These are phyloP conservation scores for Lomentospora prolificans DNA, from an alignment of 2,329 filamentous ascomycete genomes.

Conservation along the genomic window DNA sequence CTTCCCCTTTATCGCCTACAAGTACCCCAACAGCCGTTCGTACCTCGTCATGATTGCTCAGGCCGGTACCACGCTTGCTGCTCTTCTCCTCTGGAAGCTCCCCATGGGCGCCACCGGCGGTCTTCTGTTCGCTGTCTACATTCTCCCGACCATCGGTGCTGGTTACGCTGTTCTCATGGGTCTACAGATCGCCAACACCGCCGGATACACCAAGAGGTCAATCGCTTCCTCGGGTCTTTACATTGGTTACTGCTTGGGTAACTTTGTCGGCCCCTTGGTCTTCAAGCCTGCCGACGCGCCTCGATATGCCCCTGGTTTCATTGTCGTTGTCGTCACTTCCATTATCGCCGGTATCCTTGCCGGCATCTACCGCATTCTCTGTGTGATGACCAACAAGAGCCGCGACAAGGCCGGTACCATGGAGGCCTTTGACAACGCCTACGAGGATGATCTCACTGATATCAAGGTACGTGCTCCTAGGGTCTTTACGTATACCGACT, in stretches of 20 bases:
- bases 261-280: slow-evolving; percentile 30
- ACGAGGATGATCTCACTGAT: slow-evolving; percentile 42
- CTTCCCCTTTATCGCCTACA: slow-evolving; percentile 29
- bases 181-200: slow-evolving; percentile 20
- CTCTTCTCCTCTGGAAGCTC: slow-evolving; percentile 32
- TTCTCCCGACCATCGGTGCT: slow-evolving; percentile 32
- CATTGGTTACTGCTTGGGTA: slow-evolving; percentile 32
- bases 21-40: slow-evolving; percentile 21
- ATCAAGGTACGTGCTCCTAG: slow-evolving; percentile 17
- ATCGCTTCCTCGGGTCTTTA: slow-evolving; percentile 36
- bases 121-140: slow-evolving; percentile 37
- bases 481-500: not conserved
- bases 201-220: slow-evolving; percentile 28
- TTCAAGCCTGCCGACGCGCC: slow-evolving; percentile 25
- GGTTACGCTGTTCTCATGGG: slow-evolving; percentile 42
- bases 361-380: slow-evolving; percentile 32
- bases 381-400: slow-evolving; percentile 30
- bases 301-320: slow-evolving; percentile 23
- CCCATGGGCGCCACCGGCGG: slow-evolving; percentile 30
- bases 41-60: slow-evolving; percentile 30
- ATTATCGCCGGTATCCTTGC: slow-evolving; percentile 22
- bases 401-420: slow-evolving; percentile 29
- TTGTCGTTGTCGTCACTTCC: slow-evolving; percentile 25
- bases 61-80: slow-evolving; percentile 28
- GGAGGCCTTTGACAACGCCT: slow-evolving; percentile 42